phyloP scores from a whole-genome alignment of 129 eudicot genomes.

The Pulicaria dysenterica region DNA sequence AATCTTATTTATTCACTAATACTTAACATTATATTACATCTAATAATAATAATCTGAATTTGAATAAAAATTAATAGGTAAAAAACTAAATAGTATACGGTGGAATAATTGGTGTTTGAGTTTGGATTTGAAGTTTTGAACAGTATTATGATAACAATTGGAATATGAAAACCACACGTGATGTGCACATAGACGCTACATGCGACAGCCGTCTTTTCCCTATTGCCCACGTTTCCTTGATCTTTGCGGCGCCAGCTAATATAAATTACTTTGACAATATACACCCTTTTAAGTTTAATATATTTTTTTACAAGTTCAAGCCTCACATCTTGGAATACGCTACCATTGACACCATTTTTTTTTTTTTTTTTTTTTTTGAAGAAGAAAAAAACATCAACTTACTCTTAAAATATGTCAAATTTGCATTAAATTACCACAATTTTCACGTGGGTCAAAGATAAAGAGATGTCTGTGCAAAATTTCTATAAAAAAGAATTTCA shows the following conservation, averaged over 20 bases:
- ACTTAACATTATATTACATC: no score
- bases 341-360: no score
- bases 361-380: no score
- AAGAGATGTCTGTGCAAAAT: no score
- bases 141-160: slow-evolving; percentile 3
- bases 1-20: no score
- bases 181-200: slow-evolving; percentile 32
- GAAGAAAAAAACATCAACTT: no score
- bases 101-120: slow-evolving; percentile 9
- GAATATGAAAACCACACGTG: slow-evolving; percentile 34
- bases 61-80: neutral
- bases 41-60: no score
- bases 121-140: slow-evolving; percentile 28
- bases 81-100: neutral
- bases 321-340: no score
- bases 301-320: neutral
- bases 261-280: slow-evolving; percentile 6
- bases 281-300: neutral
- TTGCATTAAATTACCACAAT: no score
- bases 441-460: no score
- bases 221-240: slow-evolving; percentile 27
- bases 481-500: no score
- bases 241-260: slow-evolving; percentile 30
- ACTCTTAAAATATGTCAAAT: no score
- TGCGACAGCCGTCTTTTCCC: slow-evolving; percentile 37